Evolutionary conservation across 371 early-diverging fungal genomes (phyloP), one percentile per base, ranked within the genome.

Genomic region (Circinella minor): DNA sequence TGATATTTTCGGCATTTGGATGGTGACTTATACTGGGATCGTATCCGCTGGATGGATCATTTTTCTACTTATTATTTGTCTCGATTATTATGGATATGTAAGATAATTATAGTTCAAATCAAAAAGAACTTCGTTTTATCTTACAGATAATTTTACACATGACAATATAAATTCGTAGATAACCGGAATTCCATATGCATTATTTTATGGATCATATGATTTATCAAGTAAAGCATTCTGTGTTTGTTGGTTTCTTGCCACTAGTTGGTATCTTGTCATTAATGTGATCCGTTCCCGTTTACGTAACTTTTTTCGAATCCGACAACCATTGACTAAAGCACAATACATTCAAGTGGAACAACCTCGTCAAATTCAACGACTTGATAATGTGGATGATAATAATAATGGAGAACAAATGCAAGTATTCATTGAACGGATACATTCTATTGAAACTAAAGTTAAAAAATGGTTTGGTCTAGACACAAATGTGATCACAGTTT

Each of bases 201-300:
- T 34, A 76, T 88, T 11, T 88, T 90, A 68, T 79, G 83, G 59
- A 74, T 86, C 69, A 85, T 57, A 86, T 20, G 85, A 88, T 63
- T 73, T 84, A 38, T 85, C 89, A 4, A 87, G 87, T 60, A 77
- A 82, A 34, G 86, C 88, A 47, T 92, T 91, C 66, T 86, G 89
- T 62, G 80, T 89, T n/a, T 79, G 89, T 34, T 93, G 93, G 93
- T 89, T 90, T 61, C 57, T 91, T 62, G 74, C 86, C 8, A 84
- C 84, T 1, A 72, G 89, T 34, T 92, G 92, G 93, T 84, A 91
- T 69, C 71, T 85, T 17, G 67, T 74, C 9, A 70, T 91, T 60
- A 79, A 88, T 61, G 73, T 84, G 7, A 62, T 34, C 61, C 75
- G 76, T 14, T 46, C 68, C 51, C 80, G 85, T 13, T 59, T 89